Evolutionary conservation across 2,329 filamentous ascomycete genomes (phyloP).

Genomic region (Neobulgaria alba): DNA sequence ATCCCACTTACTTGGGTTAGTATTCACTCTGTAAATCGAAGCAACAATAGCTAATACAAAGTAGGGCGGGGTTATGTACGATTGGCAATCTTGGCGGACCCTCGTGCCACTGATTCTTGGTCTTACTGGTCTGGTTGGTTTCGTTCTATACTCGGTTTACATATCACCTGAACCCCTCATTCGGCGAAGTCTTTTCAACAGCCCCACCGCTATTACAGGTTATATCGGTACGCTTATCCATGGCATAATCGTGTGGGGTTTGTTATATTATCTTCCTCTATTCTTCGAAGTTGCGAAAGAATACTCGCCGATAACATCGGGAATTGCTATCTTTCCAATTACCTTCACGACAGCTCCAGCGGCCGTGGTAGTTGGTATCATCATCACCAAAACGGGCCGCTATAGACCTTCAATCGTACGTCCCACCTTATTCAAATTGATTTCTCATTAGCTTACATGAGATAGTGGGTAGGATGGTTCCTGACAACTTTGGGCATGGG

Average conservation of each 20-base stretch:
- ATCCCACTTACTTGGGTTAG: slow-evolving; percentile 34
- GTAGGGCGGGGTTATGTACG: slow-evolving; percentile 32
- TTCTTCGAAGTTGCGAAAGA: slow-evolving; percentile 42
- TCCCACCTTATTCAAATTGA: background rate
- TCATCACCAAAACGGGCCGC: slow-evolving; percentile 44
- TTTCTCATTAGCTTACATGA: background rate
- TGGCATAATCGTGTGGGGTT: slow-evolving; percentile 44
- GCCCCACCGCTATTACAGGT: background rate
- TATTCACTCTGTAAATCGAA: slow-evolving; percentile 36
- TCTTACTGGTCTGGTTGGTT: slow-evolving; percentile 30
- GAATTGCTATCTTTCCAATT: slow-evolving; percentile 47
- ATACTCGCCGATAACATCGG: slow-evolving; percentile 41
- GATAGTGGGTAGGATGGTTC: slow-evolving; percentile 41
- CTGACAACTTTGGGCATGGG: slow-evolving; percentile 51
- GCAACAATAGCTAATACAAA: background rate
- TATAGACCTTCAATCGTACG: slow-evolving; percentile 36
- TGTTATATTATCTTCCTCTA: slow-evolving; percentile 46
- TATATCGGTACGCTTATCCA: slow-evolving; percentile 41
- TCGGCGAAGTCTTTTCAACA: slow-evolving; percentile 32
- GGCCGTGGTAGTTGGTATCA: slow-evolving; percentile 44
- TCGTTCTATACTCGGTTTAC: slow-evolving; percentile 32
- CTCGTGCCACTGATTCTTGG: slow-evolving; percentile 38
- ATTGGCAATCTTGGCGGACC: slow-evolving; percentile 34
- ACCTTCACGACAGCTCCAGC: slow-evolving; percentile 52
- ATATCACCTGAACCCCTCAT: slow-evolving; percentile 27